Base-by-base conservation (phyloP, 257 asterid genomes). In the Gentiana dahurica region DNA sequence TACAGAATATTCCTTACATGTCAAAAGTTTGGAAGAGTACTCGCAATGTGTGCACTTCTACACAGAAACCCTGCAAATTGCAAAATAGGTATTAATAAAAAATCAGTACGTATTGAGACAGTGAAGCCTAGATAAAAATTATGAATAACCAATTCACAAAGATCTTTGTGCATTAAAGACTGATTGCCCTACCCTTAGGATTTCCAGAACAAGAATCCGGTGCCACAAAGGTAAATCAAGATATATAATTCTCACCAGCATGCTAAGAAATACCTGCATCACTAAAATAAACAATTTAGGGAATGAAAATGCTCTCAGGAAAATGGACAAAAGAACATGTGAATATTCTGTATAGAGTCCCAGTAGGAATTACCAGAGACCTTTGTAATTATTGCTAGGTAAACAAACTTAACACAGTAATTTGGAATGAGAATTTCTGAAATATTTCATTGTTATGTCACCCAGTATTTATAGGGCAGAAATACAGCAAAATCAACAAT, bases 191-290 rank as follows among this genome's bases (percentile, higher is more conserved):
- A 91, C 98, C 95, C 98, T 91, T 81, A 91, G 70, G 60, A 83
- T 75, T 75, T 91, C 98, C 61, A 91, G 97, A 68, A 91, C 98
- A 46, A 91, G 98, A 75, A 91, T 91, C 53, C 96, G 95, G 77
- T 91, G 98, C 98, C 98, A 87, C 52, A 91, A 78, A 6, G 98
- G 98, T 73, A 91, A 69, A 77, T 91, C 98, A 71, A 85, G 90
- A 74, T 94, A 75, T 68, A 77, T 83, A 68, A 82, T 83, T 67
- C 85, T 85, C 71, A 91, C 83, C 72, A 91, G 63, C 88, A 91
- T 87, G 81, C 97, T 91, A 76, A 91, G 95, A 68, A 87, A 91
- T 61, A 91, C 98, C 98, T 87, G 75, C 61, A 68, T 43, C n/a
- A 55, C 65, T 54, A 53, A 69, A 36, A 36, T n/a, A 51, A 8